Evolutionary conservation across 2,329 filamentous ascomycete species (phyloP).

Genomic region (Chaetomium globosum): DNA sequence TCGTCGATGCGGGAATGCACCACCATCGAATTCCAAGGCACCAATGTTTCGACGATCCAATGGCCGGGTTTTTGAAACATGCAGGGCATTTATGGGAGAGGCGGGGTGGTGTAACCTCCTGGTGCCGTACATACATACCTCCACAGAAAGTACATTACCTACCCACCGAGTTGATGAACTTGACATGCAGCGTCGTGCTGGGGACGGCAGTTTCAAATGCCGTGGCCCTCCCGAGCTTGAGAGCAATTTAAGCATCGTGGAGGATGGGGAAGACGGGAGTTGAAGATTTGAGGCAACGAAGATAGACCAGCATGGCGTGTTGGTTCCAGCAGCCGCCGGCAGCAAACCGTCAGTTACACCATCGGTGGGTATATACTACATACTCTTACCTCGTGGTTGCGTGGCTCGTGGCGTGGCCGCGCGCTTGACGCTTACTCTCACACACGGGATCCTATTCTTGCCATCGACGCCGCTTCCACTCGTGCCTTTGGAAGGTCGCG

Average conservation of each 20-base stretch:
- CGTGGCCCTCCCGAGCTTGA: neutral
- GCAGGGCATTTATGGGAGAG: conserved; percentile 10
- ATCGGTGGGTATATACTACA: neutral
- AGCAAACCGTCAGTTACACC: neutral
- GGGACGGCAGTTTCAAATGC: conserved; percentile 19
- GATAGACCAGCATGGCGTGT: neutral
- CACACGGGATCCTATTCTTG: conserved; percentile 5
- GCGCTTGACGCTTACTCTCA: conserved; percentile 3
- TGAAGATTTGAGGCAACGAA: neutral
- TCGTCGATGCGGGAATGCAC: neutral
- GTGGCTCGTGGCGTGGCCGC: neutral
- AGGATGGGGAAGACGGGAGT: neutral
- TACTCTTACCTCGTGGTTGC: neutral
- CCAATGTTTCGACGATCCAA: neutral
- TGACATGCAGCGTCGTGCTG: neutral
- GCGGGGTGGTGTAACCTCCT: conserved; percentile 19
- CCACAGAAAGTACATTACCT: too few relatives aligned
- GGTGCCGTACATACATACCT: neutral
- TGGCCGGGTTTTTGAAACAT: conserved; percentile 23
- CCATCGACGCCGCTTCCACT: conserved; percentile 1
- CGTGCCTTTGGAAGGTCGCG: neutral
- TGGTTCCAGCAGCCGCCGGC: conserved; percentile 9
- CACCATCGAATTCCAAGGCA: neutral
- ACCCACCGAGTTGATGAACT: neutral
- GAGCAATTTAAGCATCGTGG: neutral